Evolutionary conservation across 108 stramenopile species (phyloP), one percentile per base, ranked within the genome.

Genomic region (Hondaea fermentalgiana): DNA sequence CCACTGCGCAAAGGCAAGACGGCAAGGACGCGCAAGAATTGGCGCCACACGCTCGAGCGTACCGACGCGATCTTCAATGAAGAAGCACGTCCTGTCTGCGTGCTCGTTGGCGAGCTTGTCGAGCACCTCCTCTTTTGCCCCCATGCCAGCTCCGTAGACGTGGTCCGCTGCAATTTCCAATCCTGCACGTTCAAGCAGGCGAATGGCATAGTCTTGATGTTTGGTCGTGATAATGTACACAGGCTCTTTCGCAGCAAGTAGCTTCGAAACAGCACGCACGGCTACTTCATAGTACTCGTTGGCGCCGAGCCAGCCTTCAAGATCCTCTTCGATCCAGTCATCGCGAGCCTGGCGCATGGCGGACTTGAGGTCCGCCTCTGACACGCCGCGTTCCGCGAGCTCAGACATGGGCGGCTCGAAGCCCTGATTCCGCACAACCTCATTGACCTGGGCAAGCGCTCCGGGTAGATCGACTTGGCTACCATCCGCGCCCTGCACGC

Each of bases 191-290:
- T 83, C 51, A 6, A 83, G 12, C 10, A 83, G 28, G 43, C 51
- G 45, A 35, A 83, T 53, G 23, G 76, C 76, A 35, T 53, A 83
- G 28, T 83, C 76, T 23, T 83, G 45, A 3, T 83, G 76, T 35
- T 83, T 83, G 25, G 76, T 83, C n/a, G 76, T 83, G 76, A 83
- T 83, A 21, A 83, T 28, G 51, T 83, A 83, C 51, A 83, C 76
- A 10, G 45, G n/a, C 49, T 83, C 76, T 35, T 45, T 45, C 1
- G 49, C 76, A 6, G 45, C 49, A 6, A 47, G n/a, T 6, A 83
- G 51, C 76, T 83, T 83, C 19, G 76, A 53, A 1, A 83, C 76
- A 6, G 76, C 76, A 2, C 49, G 49, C 14, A 83, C 76, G 51
- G 76, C 76, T 12, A 53, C 49, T 3, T 47, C 49, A 35, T 83